Base-by-base conservation (phyloP, 2,329 filamentous ascomycete species). In the Zymoseptoria crescenta region DNA sequence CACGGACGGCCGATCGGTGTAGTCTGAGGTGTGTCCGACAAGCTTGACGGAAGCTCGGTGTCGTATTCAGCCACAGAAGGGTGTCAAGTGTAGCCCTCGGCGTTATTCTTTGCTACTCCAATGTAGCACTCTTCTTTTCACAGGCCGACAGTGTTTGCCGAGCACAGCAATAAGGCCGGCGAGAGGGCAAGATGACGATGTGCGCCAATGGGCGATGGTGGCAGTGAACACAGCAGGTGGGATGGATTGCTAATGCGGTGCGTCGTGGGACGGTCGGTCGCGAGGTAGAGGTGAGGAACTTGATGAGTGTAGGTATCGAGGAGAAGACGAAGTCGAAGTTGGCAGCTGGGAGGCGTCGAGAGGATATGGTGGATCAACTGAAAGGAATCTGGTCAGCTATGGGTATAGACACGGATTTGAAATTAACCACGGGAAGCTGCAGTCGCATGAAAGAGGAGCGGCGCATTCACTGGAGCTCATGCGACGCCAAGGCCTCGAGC, bases 391-490 rank as follows among this genome's bases (percentile, higher is more conserved):
- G 53, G 49, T 30, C 30, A 53, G 16, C 54, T 30, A 49, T 56
- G 29, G 54, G 49, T 19, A 52, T 27, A 35, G 52, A 52, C 55
- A 28, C 51, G 41, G 54, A 66, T 63, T 58, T 61, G 62, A 64
- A 64, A 66, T 66, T 53, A 60, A 57, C 35, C 51, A 54, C 62
- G 64, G 64, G 54, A 62, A 59, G 57, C 55, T 66, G 64, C 64
- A 66, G 58, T 45, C 35, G 59, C 59, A 61, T 57, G 28, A 56
- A 59, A 48, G 35, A 45, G 35, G n/a, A n/a, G 35, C 35, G 35
- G 35, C 35, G 35, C 35, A 45, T 45, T 45, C 35, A 45, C 35
- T 45, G 35, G 35, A 45, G 35, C 35, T 45, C 51, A 54, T 58
- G 56, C 56, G 41, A 50, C 35, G 56, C 35, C 48, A 58, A 41